Percentiles rank a stretch among this genome's conserved stretches.
Evolutionary conservation across 1,284 basidiomycete species (phyloP).

Genomic region (Cutaneotrichosporon dermatis): DNA sequence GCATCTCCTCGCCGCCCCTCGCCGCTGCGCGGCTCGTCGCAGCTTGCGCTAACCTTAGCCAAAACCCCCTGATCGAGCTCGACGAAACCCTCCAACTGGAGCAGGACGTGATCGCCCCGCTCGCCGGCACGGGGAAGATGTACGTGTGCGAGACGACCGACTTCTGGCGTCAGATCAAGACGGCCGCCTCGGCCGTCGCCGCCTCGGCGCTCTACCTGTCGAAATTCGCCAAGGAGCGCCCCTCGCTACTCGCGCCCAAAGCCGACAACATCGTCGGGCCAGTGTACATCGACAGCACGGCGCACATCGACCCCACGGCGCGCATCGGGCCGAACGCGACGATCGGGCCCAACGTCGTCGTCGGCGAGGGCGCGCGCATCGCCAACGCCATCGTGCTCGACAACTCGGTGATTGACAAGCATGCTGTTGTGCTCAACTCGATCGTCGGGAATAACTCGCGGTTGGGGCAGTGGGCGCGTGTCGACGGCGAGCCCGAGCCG

Average conservation of each 20-base stretch:
- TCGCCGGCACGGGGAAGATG: slow-evolving; percentile 51
- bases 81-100: slow-evolving; percentile 54
- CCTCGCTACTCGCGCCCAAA: slow-evolving; percentile 36
- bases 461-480: slow-evolving; percentile 52
- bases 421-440: slow-evolving; percentile 51
- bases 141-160: slow-evolving; percentile 52
- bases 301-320: slow-evolving; percentile 48
- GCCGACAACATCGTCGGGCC: slow-evolving; percentile 49
- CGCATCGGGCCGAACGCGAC: slow-evolving; percentile 54
- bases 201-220: slow-evolving; percentile 51
- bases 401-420: slow-evolving; percentile 49
- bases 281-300: slow-evolving; percentile 51
- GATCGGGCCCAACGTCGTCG: slow-evolving; percentile 48
- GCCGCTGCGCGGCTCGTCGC: no score
- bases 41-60: slow-evolving; percentile 23
- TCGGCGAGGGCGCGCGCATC: slow-evolving; percentile 51
- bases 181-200: slow-evolving; percentile 53
- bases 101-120: slow-evolving; percentile 54
- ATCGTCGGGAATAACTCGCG: slow-evolving; percentile 49
- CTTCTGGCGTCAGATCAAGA: slow-evolving; percentile 56
- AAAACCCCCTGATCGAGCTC: slow-evolving; percentile 48
- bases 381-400: slow-evolving; percentile 54
- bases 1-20: no score
- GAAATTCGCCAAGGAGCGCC: slow-evolving; percentile 36
- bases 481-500: slow-evolving; percentile 50